Evolutionary conservation across 1,139 yeast genomes (phyloP), one percentile per base, ranked within the genome.

Genomic region (Protomyces lactucae-debilis): DNA sequence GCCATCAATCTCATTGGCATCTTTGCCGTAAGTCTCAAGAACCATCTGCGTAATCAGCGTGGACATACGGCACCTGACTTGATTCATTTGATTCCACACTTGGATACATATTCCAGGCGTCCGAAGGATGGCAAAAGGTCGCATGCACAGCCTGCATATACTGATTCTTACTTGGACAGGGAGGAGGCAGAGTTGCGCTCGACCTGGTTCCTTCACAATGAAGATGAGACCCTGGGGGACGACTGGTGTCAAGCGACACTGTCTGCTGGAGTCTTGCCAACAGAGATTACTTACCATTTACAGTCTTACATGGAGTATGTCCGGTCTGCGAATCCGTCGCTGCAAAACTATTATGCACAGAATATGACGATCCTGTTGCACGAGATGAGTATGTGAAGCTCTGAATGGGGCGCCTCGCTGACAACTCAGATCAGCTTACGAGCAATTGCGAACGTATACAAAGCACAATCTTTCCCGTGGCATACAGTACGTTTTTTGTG

Each of bases 401-500:
- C 37, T 51, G 36, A 10, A 12, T n/a, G 37, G 5, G 37, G 12
- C 8, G 3, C 10, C 43, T 37, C 16, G 48, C 48, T 43, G 48
- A 43, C 48, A 43, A 43, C 25, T n/a, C 57, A 59, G n/a, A 45
- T 53, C 35, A n/a, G 45, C 45, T 37, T n/a, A n/a, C 32, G 32
- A 23, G 55, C 32, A 52, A 45, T 21, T 59, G 64, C 36, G 70
- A 68, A 36, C 59, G 70, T 10, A 67, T 68, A 52, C 52, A 66
- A 25, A 66, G 69, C 37, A 68, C 69, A 2, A 68, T 69, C 52
- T 40, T 68, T 10, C 70, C 70, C 10, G 55, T 68, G 39, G 70
- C 69, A 12, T 68, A 68, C 64, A 66, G 48, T 43, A 43, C 16
- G 48, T 12, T 21, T 3, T 43, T n/a, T 9, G 23, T 1, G n/a